phyloP scores from a whole-genome alignment of 495 filamentous ascomycete species.

The Cercophora sp. region DNA sequence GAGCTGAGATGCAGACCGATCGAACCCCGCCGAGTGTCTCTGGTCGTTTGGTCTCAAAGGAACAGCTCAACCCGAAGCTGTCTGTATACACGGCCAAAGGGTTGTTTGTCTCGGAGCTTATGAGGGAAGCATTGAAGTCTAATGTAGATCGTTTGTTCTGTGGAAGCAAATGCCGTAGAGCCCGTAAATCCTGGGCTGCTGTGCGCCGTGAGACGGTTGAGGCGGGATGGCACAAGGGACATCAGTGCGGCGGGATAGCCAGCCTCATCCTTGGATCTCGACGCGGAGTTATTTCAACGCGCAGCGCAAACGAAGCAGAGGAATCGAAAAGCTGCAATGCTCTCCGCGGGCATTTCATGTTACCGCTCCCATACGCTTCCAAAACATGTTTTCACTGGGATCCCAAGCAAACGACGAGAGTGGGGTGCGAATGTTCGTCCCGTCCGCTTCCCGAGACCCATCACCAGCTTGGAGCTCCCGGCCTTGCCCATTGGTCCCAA shows the following conservation, averaged over 20 bases:
- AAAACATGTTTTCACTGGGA: too few species aligned
- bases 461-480: neutral
- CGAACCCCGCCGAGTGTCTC: neutral
- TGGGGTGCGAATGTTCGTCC: neutral
- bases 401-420: neutral
- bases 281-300: too few species aligned
- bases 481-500: neutral
- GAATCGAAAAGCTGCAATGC: neutral
- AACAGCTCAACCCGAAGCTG: too few species aligned
- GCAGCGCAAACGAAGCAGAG: neutral
- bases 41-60: too few species aligned
- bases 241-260: too few species aligned
- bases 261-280: too few species aligned
- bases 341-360: too few species aligned
- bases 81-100: neutral
- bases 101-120: neutral
- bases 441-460: constrained; percentile 1
- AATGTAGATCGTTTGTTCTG: neutral
- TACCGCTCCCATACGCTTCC: too few species aligned
- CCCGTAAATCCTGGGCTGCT: neutral
- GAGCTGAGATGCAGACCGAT: neutral
- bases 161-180: neutral
- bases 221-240: too few species aligned
- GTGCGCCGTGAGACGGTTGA: constrained; percentile 1
- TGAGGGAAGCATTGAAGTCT: too few species aligned